A percentile compares a stretch with the other conserved stretches of the same genome.
Evolutionary conservation across 2,329 filamentous ascomycete species (phyloP).

Genomic region (Elsinoe fawcettii): DNA sequence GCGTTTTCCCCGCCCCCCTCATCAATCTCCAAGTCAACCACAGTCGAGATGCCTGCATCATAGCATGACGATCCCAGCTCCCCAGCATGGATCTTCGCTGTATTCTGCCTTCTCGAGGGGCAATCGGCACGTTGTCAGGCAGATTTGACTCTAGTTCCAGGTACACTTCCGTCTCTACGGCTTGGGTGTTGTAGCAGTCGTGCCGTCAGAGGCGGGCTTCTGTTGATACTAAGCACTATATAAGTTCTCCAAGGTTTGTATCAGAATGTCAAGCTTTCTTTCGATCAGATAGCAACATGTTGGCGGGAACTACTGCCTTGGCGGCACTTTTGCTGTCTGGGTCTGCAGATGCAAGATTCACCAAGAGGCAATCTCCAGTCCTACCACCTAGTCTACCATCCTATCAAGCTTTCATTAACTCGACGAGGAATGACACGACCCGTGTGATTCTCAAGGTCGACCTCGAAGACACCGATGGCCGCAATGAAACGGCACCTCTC

Average conservation of each 20-base stretch:
- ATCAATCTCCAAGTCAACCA: background rate
- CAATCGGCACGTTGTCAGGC: background rate
- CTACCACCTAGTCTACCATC: slow-evolving; percentile 14
- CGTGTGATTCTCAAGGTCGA: slow-evolving; percentile 17
- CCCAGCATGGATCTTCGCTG: background rate
- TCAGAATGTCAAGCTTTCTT: background rate
- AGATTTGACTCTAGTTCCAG: background rate
- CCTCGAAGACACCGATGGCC: slow-evolving; percentile 10
- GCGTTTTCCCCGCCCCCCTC: slow-evolving; percentile 8
- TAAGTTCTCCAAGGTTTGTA: slow-evolving; percentile 6
- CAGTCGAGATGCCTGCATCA: background rate
- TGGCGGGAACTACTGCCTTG: background rate
- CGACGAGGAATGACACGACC: slow-evolving; percentile 18
- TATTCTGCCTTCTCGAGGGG: background rate
- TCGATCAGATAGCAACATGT: background rate
- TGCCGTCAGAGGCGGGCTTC: slow-evolving; percentile 4
- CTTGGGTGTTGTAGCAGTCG: background rate
- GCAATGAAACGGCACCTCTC: slow-evolving; percentile 19
- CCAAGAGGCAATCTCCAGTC: slow-evolving; percentile 14
- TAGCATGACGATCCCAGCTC: background rate
- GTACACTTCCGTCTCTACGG: background rate
- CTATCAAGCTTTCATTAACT: slow-evolving; percentile 19
- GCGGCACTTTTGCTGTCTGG: background rate
- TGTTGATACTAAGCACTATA: background rate
- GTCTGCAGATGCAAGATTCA: background rate